These are phyloP conservation scores for Chimonanthus praecox DNA, from an alignment of 164 flowering plant genomes.

Conservation along the genomic window DNA sequence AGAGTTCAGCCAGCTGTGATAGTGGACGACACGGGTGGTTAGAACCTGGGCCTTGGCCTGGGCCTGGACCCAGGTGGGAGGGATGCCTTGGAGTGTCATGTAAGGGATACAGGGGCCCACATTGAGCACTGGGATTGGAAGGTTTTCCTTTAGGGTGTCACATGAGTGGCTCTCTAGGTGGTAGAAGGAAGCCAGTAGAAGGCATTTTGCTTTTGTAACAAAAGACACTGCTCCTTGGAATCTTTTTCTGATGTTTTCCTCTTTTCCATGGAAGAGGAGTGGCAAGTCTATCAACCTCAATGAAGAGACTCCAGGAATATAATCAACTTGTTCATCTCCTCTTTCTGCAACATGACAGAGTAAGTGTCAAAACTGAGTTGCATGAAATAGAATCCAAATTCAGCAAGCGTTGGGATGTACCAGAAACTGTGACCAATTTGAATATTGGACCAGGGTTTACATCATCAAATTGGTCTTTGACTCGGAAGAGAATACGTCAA, in stretches of 20 bases:
- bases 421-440: too few relatives aligned
- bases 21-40: slow-evolving; percentile 5
- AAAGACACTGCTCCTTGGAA: slow-evolving; percentile 9
- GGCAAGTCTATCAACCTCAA: slow-evolving; percentile 40
- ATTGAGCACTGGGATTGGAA: slow-evolving; percentile 32
- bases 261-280: slow-evolving; percentile 10
- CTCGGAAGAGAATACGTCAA: too few relatives aligned
- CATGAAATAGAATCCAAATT: background rate
- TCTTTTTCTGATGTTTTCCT: background rate
- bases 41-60: background rate
- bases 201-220: slow-evolving; percentile 33
- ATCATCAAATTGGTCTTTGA: too few relatives aligned
- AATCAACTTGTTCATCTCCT: slow-evolving; percentile 35
- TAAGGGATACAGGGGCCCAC: slow-evolving; percentile 46
- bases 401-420: background rate
- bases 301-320: slow-evolving; percentile 45
- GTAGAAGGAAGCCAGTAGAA: slow-evolving; percentile 33
- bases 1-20: slow-evolving; percentile 39
- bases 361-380: background rate
- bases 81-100: slow-evolving; percentile 1
- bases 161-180: slow-evolving; percentile 45
- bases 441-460: too few relatives aligned
- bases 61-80: background rate
- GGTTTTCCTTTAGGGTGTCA: slow-evolving; percentile 21
- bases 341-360: slow-evolving; percentile 12